A percentile compares a stretch with the other conserved stretches of the same genome.
Evolutionary conservation across 2,329 filamentous ascomycete species (phyloP).

Genomic region (Exophiala alcalophila): DNA sequence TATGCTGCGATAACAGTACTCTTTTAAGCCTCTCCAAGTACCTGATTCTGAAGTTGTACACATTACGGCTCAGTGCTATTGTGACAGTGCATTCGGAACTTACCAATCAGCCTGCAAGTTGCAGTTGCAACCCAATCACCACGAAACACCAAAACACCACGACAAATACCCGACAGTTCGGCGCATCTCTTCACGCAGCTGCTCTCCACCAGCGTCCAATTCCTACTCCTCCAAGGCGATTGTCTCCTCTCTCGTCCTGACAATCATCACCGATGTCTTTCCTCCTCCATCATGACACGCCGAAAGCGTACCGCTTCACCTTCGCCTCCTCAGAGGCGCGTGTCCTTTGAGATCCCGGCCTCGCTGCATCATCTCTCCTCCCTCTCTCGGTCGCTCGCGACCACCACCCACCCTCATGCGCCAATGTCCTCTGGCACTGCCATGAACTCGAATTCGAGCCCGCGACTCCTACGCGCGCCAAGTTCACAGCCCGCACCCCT

Average conservation of each 20-base stretch:
- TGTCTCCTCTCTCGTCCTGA: constrained; percentile 3
- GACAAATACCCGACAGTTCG: no score
- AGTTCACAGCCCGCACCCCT: constrained; percentile 12
- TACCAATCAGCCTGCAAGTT: no score
- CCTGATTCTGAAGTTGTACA: no score
- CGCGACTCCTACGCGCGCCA: constrained; percentile 10
- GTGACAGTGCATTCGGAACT: no score
- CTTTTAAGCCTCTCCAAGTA: no score
- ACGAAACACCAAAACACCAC: no score
- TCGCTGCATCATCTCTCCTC: constrained; percentile 25
- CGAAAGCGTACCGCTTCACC: constrained; percentile 20
- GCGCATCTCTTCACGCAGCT: no score
- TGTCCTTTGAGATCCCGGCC: constrained; percentile 26
- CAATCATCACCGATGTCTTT: constrained; percentile 3
- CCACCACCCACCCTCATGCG: constrained; percentile 2
- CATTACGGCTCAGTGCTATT: no score
- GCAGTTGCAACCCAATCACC: no score
- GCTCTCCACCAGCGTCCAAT: not conserved
- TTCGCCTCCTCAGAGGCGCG: constrained; percentile 17
- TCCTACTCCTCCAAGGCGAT: no score
- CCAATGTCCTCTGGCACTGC: constrained; percentile 3
- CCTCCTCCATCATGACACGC: constrained; percentile 20
- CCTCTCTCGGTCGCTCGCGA: constrained; percentile 23
- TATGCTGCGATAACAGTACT: no score
- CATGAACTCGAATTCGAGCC: no score